Base-by-base conservation (phyloP, 1,284 basidiomycete species). In the Ustilago shanxiensis region DNA sequence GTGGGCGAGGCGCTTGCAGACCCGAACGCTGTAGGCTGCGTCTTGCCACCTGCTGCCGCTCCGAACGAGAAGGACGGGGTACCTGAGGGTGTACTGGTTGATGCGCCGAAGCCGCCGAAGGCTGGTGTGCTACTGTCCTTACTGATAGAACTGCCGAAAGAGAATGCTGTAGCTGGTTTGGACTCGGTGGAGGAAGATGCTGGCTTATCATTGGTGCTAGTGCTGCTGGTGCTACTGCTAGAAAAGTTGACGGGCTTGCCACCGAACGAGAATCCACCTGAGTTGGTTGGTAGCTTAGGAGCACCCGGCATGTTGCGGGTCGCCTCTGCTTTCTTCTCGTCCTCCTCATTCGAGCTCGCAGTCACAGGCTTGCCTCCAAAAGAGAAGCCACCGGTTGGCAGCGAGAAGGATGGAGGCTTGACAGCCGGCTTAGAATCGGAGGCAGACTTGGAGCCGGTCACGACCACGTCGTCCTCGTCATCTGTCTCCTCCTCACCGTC, bases 281-380 rank as follows among this genome's bases (percentile, higher is more conserved):
- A n/a, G 31, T 7, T 47, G 14, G 61, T 37, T 11, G 72, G 67
- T 4, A 71, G 44, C 24, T 61, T 67, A 2, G 73, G 68, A 1
- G 73, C 67, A 11, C 73, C 73, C 7, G 68, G 47, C 73, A 76
- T 76, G 54, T 55, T 65, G 14, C 54, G 56, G 9, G 68, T 71
- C 2, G 73, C 73, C 22, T 76, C 65, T 13, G 73, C 55, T 33
- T 76, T 76, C 20, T 35, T 29, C 16, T 67, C 52, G 65, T 76
- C 73, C 37, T 71, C 65, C 0, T 56, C 49, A 1, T 60, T 44
- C 1, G 57, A 45, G 31, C 35, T 24, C 10, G 31, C 45, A 31
- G 13, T 45, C 22, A 77, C 29, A 11, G 66, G 60, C 47, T 72
- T 77, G 33, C 74, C 74, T n/a, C 66, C 64, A 33, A 77, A 77